A percentile compares a stretch with the other conserved stretches of the same genome.
These are phyloP conservation scores for Cicer chorassanicum DNA, from an alignment of 306 rosid genomes.

Conservation along the genomic window DNA sequence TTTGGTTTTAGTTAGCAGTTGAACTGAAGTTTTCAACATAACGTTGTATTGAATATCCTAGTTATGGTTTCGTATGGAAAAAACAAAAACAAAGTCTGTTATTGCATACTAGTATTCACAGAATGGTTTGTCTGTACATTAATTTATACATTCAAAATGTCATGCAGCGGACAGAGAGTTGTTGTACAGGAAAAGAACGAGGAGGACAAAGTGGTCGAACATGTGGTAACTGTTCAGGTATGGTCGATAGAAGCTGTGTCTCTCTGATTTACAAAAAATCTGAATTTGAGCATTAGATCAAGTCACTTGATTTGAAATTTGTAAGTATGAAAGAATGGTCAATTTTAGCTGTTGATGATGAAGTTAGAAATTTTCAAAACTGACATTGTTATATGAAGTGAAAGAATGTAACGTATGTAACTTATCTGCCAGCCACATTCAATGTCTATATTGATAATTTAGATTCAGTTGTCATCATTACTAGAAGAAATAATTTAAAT, in stretches of 20 bases:
- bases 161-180: slow-evolving; percentile 88
- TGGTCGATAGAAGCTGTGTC: slow-evolving; percentile 38
- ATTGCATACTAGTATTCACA: slow-evolving; percentile 3
- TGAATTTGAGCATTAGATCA: slow-evolving; percentile 11
- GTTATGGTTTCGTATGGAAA: neutral
- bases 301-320: slow-evolving; percentile 22
- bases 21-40: slow-evolving; percentile 5
- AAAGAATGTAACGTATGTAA: slow-evolving; percentile 15
- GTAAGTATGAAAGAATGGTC: neutral
- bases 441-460: slow-evolving; percentile 29
- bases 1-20: slow-evolving; percentile 31
- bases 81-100: slow-evolving; percentile 14
- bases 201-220: slow-evolving; percentile 74
- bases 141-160: slow-evolving; percentile 38
- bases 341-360: slow-evolving; percentile 14
- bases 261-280: slow-evolving; percentile 18
- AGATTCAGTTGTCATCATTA: slow-evolving; percentile 23
- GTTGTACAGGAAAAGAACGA: slow-evolving; percentile 74
- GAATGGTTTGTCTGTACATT: slow-evolving; percentile 35
- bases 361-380: slow-evolving; percentile 23
- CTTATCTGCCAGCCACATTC: slow-evolving; percentile 21
- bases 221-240: slow-evolving; percentile 91
- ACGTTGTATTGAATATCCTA: neutral
- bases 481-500: slow-evolving; percentile 17
- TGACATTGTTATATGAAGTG: slow-evolving; percentile 28